Conservation (phyloP, 2,329 filamentous ascomycete genomes). For the Colletotrichum simmondsii region DNA sequence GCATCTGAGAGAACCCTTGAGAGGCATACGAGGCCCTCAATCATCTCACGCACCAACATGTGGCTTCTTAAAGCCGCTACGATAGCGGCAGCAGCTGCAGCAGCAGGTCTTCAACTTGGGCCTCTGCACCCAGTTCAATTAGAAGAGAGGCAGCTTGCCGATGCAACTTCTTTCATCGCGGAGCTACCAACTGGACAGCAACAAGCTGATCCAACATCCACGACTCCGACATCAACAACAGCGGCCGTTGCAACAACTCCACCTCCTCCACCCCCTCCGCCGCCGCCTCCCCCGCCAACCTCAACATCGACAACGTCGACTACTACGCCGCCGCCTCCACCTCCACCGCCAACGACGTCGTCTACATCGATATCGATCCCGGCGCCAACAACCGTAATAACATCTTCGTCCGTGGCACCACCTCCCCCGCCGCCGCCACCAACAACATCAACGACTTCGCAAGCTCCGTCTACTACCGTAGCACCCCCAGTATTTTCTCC, state of each 20-base stretch:
- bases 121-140: not conserved
- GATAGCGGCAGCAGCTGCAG: slow-evolving; percentile 17
- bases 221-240: not conserved
- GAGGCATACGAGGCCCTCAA: not conserved
- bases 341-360: not conserved
- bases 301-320: not conserved
- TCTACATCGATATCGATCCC: not conserved
- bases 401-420: not conserved
- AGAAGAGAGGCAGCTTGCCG: not conserved
- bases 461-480: not conserved
- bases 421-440: not conserved
- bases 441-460: not conserved
- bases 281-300: not conserved
- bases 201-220: not conserved
- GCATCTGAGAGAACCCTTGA: not conserved
- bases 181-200: slow-evolving; percentile 12
- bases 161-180: slow-evolving; percentile 28
- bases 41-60: slow-evolving; percentile 12
- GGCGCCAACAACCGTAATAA: not conserved
- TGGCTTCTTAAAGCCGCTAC: slow-evolving; percentile 15
- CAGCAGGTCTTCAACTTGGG: slow-evolving; percentile 21
- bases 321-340: slow-evolving; percentile 7
- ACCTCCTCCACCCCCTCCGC: slow-evolving; percentile 1
- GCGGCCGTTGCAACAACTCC: slow-evolving; percentile 1
- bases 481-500: not conserved